Evolutionary conservation across 768 basidiomycete species (phyloP), one percentile per base, ranked within the genome.

Genomic region (Pholiota conissans): DNA sequence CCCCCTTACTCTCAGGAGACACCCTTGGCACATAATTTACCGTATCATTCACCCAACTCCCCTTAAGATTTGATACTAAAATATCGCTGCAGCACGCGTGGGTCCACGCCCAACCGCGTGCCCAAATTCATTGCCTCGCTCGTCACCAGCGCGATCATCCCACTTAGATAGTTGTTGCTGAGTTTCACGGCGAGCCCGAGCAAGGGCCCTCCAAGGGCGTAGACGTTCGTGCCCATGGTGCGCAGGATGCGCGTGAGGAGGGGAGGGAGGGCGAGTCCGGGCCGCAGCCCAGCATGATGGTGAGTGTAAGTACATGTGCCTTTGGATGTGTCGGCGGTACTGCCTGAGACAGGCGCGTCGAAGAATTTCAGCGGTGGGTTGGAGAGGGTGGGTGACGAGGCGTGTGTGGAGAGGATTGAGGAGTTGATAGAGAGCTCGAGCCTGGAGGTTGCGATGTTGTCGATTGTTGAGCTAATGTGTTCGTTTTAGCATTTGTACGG

Each of bases 11-110:
- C 18, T 74, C 70, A 10, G 76, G 75, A 59, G 76, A 77, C 7
- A 78, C 76, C 2, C 78, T 75, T 1, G 77, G 77, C 0, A 78
- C 76, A 26, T 76, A 77, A 49, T 79, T 79, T n/a, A 73, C 70
- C 2, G 70, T 72, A 42, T 70, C 65, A 52, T 79, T 78, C 3
- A 76, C 73, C 73, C 74, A 78, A 55, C 70, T 79, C 11, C 71
- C 72, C 0, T 74, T 75, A 24, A n/a, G 74, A 73, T 49, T 76
- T 77, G 11, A 73, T 73, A 14, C 68, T 64, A 40, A 79, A 73
- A 42, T 71, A 73, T 29, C 71, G 63, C 29, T 73, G 75, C 34
- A 79, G 63, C 7, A 73, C 70, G 34, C 70, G 70, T 0, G 77
- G 71, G 14, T 78, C 77, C 5, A 79, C 58, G 1, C 77, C 77